Evolutionary conservation across 1,284 basidiomycete species (phyloP).

Genomic region (Boletus sp.): DNA sequence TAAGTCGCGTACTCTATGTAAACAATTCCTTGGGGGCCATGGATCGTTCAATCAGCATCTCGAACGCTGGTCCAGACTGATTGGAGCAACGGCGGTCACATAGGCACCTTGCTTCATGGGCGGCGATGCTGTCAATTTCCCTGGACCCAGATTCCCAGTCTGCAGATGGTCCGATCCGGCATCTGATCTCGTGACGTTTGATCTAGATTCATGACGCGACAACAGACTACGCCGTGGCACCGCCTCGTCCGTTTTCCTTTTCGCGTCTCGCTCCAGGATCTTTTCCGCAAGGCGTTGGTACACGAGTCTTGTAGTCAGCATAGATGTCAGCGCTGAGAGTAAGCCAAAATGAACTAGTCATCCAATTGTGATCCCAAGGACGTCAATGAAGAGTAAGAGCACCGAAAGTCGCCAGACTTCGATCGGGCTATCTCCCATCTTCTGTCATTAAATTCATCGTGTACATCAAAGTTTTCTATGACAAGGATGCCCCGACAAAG

Average conservation of each 20-base stretch:
- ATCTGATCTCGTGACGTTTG: not conserved
- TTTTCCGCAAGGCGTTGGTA: constrained; percentile 66
- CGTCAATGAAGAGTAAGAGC: not conserved
- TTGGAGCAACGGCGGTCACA: constrained; percentile 51
- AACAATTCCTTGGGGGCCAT: too few species aligned
- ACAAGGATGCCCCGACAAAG: constrained; percentile 82
- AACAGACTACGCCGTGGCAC: constrained; percentile 59
- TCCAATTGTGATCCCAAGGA: not conserved
- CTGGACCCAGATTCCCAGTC: constrained; percentile 34
- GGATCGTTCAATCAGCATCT: too few species aligned
- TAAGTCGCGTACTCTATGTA: too few species aligned
- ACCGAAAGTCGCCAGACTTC: too few species aligned
- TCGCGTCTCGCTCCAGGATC: constrained; percentile 55
- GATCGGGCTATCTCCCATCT: not conserved
- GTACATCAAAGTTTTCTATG: constrained; percentile 43
- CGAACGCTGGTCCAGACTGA: constrained; percentile 52
- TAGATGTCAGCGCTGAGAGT: constrained; percentile 2
- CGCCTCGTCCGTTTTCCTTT: constrained; percentile 55
- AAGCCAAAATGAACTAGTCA: constrained; percentile 3
- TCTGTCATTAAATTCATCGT: not conserved
- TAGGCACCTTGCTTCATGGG: constrained; percentile 59
- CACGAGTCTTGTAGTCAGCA: constrained; percentile 45
- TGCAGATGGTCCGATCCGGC: constrained; percentile 33
- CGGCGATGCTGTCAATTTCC: constrained; percentile 57
- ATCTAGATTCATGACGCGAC: not conserved